Percentiles rank a stretch among this genome's conserved stretches.
phyloP scores from a whole-genome alignment of 2,329 filamentous ascomycete species.

The Chaetomium sp. region DNA sequence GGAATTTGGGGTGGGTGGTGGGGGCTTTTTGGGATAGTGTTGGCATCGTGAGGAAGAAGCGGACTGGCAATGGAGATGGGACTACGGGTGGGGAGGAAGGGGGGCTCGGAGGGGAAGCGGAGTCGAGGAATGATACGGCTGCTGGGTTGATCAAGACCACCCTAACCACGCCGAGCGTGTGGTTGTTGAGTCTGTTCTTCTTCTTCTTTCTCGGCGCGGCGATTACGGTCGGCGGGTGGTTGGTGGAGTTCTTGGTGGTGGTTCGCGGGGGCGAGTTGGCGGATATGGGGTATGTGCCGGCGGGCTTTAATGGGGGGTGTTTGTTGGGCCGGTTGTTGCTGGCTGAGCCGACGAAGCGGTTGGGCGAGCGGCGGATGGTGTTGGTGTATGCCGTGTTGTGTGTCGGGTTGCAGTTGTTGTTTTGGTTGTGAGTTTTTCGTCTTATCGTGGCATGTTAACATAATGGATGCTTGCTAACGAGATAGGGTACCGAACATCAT shows the following conservation, averaged over 20 bases:
- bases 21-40: conserved; percentile 36
- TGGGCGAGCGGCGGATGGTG: conserved; percentile 53
- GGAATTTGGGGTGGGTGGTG: conserved; percentile 43
- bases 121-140: conserved; percentile 25
- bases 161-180: conserved; percentile 42
- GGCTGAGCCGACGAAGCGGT: conserved; percentile 52
- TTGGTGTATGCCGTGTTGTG: conserved; percentile 46
- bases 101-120: background rate
- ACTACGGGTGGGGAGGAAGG: background rate
- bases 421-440: conserved; percentile 44
- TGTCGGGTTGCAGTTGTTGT: conserved; percentile 50
- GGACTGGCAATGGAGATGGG: no score
- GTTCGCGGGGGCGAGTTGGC: conserved; percentile 51
- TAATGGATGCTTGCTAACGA: background rate
- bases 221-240: conserved; percentile 55
- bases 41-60: background rate
- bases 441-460: background rate
- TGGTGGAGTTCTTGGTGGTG: conserved; percentile 57
- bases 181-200: conserved; percentile 56
- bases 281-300: conserved; percentile 55
- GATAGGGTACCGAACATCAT: conserved; percentile 38
- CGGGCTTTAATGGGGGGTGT: conserved; percentile 52
- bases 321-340: conserved; percentile 51
- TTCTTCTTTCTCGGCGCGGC: conserved; percentile 55
- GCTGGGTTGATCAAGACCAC: conserved; percentile 39